Percentiles rank a stretch among this genome's conserved stretches.
These are phyloP conservation scores for Diospyros lotus DNA, from an alignment of 148 eudicot genomes.

Conservation along the genomic window DNA sequence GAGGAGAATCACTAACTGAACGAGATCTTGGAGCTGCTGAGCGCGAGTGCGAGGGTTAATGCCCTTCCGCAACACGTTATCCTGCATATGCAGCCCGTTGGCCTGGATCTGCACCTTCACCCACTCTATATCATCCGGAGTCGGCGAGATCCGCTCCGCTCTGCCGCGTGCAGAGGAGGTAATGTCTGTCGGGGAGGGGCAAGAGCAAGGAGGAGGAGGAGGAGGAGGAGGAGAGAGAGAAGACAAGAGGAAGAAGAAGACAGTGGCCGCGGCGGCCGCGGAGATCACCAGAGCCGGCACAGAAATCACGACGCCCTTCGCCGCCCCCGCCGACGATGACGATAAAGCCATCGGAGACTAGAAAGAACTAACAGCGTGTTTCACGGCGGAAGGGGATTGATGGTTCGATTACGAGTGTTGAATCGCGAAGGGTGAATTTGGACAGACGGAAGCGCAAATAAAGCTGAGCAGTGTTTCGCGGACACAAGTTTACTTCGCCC, in stretches of 20 bases:
- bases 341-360: slow-evolving; percentile 26
- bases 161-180: not conserved
- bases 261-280: slow-evolving; percentile 43
- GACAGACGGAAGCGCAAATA: too few relatives aligned
- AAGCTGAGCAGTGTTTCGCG: too few relatives aligned
- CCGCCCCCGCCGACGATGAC: slow-evolving; percentile 18
- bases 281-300: slow-evolving; percentile 55
- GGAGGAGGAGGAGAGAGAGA: slow-evolving; percentile 42
- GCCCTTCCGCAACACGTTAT: slow-evolving; percentile 82
- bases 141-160: slow-evolving; percentile 38
- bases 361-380: not conserved
- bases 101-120: slow-evolving; percentile 60
- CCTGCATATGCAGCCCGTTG: slow-evolving; percentile 87
- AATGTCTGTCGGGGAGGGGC: slow-evolving; percentile 20
- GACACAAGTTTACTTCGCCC: too few relatives aligned
- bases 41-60: slow-evolving; percentile 93
- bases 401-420: too few relatives aligned
- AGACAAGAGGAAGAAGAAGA: slow-evolving; percentile 61
- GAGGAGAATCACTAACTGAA: slow-evolving; percentile 31
- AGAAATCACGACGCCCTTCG: slow-evolving; percentile 57
- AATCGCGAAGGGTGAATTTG: too few relatives aligned
- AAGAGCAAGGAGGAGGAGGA: slow-evolving; percentile 26
- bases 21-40: slow-evolving; percentile 82
- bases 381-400: not conserved
- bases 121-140: slow-evolving; percentile 69